Conservation (phyloP, 352 stramenopile species). For the Pythium oligandrum region DNA sequence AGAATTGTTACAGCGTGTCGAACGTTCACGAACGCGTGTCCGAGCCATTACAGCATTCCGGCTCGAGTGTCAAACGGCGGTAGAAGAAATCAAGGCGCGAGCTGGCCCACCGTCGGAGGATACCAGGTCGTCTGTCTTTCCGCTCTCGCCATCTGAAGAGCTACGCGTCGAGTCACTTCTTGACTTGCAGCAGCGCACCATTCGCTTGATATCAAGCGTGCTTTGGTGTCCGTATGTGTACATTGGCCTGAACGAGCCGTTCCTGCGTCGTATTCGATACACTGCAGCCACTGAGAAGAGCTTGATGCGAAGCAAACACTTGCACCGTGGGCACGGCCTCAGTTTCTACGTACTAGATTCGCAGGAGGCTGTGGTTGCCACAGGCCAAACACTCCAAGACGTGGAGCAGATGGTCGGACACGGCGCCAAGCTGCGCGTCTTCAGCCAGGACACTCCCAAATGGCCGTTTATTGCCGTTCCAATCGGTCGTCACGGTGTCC, state of each 20-base stretch:
- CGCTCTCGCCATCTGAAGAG: constrained; percentile 34
- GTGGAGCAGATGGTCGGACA: constrained; percentile 2
- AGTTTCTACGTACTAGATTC: constrained; percentile 44
- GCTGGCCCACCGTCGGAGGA: not conserved
- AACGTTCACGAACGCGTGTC: constrained; percentile 33
- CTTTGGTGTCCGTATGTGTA: constrained; percentile 50
- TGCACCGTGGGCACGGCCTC: constrained; percentile 51
- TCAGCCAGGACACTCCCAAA: constrained; percentile 18
- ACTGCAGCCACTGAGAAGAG: constrained; percentile 47
- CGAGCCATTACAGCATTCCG: constrained; percentile 23
- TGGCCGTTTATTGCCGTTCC: constrained; percentile 72
- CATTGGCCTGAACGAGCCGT: constrained; percentile 56
- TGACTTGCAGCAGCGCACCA: constrained; percentile 25
- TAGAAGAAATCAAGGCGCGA: constrained; percentile 2
- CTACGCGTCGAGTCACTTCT: constrained; percentile 31
- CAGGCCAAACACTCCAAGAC: not conserved
- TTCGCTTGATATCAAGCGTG: constrained; percentile 28
- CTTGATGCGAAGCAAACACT: constrained; percentile 52
- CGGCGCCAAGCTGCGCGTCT: constrained; percentile 28
- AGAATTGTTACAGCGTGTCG: constrained; percentile 29
- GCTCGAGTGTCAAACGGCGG: constrained; percentile 21
- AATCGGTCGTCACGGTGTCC: constrained; percentile 34
- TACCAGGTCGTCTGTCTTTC: constrained; percentile 1
- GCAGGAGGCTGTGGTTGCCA: constrained; percentile 39
- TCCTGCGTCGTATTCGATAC: constrained; percentile 35